Evolutionary conservation across 352 stramenopile genomes (phyloP).

Genomic region (Pythium folliculosum): DNA sequence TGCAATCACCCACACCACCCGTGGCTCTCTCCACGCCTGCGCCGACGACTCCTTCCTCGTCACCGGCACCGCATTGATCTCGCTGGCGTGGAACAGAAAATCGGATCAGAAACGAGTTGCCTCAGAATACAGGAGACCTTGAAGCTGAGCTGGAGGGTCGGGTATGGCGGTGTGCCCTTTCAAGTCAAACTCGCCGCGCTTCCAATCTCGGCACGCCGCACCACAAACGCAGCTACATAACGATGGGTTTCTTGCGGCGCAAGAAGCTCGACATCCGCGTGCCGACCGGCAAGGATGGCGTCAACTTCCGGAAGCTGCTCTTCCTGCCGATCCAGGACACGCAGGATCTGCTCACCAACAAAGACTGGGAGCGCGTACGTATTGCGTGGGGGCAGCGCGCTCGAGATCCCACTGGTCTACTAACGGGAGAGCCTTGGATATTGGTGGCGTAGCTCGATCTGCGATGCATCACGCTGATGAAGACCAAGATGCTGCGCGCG

Average conservation of each 20-base stretch:
- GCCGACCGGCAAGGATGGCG: slow-evolving; percentile 64
- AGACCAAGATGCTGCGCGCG: slow-evolving; percentile 80
- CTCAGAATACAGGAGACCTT: neutral
- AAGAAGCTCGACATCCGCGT: slow-evolving; percentile 73
- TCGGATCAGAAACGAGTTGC: slow-evolving; percentile 6
- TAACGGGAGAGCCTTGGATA: no score
- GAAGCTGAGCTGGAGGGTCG: neutral
- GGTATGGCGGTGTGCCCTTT: slow-evolving; percentile 4
- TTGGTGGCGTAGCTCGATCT: slow-evolving; percentile 54
- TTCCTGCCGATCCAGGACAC: slow-evolving; percentile 74
- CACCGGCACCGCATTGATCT: neutral
- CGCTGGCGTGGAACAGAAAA: neutral
- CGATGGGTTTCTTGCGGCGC: slow-evolving; percentile 62
- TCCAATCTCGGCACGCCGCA: neutral
- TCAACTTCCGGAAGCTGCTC: slow-evolving; percentile 81
- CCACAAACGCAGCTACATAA: neutral
- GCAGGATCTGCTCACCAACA: slow-evolving; percentile 62
- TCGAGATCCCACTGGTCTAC: neutral
- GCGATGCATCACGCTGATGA: slow-evolving; percentile 80
- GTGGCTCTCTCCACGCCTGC: neutral
- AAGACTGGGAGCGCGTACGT: slow-evolving; percentile 68
- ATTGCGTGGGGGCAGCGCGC: no score
- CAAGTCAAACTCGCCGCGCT: neutral
- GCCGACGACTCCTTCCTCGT: neutral
- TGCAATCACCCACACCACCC: neutral